Evolutionary conservation across 1,284 basidiomycete genomes (phyloP).

Genomic region (Inonotus obliquus): DNA sequence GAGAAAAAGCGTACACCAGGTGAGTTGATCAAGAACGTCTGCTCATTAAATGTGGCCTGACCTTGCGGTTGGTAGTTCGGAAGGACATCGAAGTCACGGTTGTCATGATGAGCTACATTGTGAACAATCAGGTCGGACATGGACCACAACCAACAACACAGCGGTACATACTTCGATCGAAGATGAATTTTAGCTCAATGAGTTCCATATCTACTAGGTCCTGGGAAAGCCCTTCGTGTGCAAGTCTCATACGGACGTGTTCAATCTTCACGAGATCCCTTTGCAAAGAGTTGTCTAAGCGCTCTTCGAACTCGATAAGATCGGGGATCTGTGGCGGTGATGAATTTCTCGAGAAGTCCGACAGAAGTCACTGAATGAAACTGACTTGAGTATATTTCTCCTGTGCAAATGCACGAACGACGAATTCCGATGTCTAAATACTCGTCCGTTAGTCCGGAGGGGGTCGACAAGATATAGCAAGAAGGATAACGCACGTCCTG

Average conservation of each 20-base stretch:
- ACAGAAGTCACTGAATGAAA: not conserved
- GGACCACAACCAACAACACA: not conserved
- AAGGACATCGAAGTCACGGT: slow-evolving; percentile 77
- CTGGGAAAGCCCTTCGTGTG: slow-evolving; percentile 59
- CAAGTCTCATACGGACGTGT: slow-evolving; percentile 75
- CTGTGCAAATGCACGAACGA: slow-evolving; percentile 66
- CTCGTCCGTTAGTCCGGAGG: not conserved
- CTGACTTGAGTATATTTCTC: slow-evolving; percentile 77
- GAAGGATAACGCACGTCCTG: slow-evolving; percentile 49
- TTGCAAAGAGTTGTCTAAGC: slow-evolving; percentile 75
- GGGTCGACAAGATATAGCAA: not conserved
- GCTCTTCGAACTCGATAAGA: slow-evolving; percentile 73
- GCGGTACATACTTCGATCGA: slow-evolving; percentile 58
- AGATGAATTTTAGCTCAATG: slow-evolving; percentile 78
- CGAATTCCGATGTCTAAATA: slow-evolving; percentile 68
- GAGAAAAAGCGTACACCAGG: slow-evolving; percentile 47
- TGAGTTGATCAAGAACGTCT: slow-evolving; percentile 60
- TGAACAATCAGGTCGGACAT: slow-evolving; percentile 9
- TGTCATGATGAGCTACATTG: slow-evolving; percentile 67
- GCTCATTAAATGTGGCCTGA: slow-evolving; percentile 49
- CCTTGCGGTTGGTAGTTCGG: slow-evolving; percentile 67
- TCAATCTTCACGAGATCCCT: slow-evolving; percentile 76
- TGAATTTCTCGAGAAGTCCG: not conserved
- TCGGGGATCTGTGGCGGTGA: slow-evolving; percentile 59
- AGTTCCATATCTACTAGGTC: slow-evolving; percentile 76